phyloP scores from a whole-genome alignment of 202 grass and related monocot species.

The Setaria viridis region DNA sequence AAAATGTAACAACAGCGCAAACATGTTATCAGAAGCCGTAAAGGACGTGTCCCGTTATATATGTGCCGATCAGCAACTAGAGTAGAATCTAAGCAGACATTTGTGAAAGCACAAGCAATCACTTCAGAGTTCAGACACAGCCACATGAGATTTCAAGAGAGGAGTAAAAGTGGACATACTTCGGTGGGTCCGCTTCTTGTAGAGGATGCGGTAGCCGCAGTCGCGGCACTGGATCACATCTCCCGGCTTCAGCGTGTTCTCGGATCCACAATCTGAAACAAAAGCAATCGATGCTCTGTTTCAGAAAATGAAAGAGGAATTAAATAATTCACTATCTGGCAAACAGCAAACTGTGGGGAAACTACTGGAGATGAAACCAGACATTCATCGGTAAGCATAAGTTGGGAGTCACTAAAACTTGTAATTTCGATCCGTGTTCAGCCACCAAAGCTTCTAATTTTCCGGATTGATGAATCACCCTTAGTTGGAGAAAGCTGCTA shows the following conservation, averaged over 20 bases:
- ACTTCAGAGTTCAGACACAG: background rate
- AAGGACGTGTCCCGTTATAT: background rate
- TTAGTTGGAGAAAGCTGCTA: too few relatives aligned
- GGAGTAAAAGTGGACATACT: background rate
- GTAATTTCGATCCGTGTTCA: background rate
- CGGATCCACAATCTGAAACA: slow-evolving; percentile 62
- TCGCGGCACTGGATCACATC: slow-evolving; percentile 81
- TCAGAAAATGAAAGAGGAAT: background rate
- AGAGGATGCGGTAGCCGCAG: slow-evolving; percentile 80
- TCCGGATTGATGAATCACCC: too few relatives aligned
- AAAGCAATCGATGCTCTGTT: background rate
- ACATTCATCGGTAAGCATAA: background rate
- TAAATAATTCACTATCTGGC: background rate
- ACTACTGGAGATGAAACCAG: background rate
- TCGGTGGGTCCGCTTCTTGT: slow-evolving; percentile 43
- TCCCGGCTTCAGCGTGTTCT: slow-evolving; percentile 72
- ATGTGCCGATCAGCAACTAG: background rate
- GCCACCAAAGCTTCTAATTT: background rate
- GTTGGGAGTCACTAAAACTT: background rate
- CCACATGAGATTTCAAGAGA: background rate
- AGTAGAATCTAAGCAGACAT: background rate
- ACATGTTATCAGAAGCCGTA: background rate
- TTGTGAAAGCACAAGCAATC: background rate
- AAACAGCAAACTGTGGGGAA: too few relatives aligned
- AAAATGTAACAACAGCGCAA: background rate